phyloP scores from a whole-genome alignment of 495 filamentous ascomycete species.

The Penicillium daleae region DNA sequence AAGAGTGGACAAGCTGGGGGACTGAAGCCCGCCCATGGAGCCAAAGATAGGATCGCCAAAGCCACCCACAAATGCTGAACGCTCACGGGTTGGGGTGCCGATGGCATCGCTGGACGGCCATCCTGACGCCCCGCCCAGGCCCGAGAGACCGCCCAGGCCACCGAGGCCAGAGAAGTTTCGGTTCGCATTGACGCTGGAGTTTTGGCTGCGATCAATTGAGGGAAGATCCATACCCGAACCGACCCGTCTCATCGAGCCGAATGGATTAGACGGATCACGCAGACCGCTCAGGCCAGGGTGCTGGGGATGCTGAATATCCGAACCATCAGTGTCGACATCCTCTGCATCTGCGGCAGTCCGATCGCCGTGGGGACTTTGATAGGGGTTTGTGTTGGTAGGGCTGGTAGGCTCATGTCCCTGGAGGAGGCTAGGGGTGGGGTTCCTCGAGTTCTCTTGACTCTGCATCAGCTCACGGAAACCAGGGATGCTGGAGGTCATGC shows the following conservation, averaged over 20 bases:
- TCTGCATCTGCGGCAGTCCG: constrained; percentile 59
- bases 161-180: constrained; percentile 71
- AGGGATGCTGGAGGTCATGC: constrained; percentile 76
- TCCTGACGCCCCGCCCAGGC: constrained; percentile 60
- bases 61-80: constrained; percentile 61
- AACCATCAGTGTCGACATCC: constrained; percentile 63
- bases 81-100: constrained; percentile 77
- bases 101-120: constrained; percentile 67
- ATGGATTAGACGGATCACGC: constrained; percentile 53
- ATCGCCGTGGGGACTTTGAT: constrained; percentile 88
- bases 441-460: constrained; percentile 59
- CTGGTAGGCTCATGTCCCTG: constrained; percentile 73
- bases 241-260: constrained; percentile 51
- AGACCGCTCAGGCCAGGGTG: constrained; percentile 61
- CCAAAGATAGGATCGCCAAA: constrained; percentile 79
- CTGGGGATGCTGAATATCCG: constrained; percentile 58
- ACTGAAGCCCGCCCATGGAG: constrained; percentile 71
- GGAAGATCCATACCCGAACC: constrained; percentile 64
- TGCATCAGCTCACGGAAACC: constrained; percentile 66
- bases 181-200: constrained; percentile 75
- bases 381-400: constrained; percentile 97
- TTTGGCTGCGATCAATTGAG: constrained; percentile 80
- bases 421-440: constrained; percentile 58
- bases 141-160: constrained; percentile 61
- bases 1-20: constrained; percentile 67